Conservation (phyloP, 345 rosid species). For the Camelina laxa region DNA sequence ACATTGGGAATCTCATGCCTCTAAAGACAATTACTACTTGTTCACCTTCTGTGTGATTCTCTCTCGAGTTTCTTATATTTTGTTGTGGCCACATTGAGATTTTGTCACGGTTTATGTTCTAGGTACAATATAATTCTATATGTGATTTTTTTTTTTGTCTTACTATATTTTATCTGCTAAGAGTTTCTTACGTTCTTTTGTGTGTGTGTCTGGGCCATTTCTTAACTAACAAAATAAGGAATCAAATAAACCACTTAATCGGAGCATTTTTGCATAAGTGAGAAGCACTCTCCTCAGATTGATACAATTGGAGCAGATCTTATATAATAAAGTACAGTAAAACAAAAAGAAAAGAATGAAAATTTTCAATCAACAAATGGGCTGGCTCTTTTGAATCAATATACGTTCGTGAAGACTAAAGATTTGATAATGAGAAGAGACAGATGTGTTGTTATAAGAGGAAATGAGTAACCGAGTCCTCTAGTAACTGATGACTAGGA, state of each 20-base stretch:
- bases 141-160: no score
- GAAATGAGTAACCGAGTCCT: slow-evolving; percentile 65
- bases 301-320: background rate
- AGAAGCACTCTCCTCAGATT: background rate
- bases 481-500: slow-evolving; percentile 70
- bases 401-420: slow-evolving; percentile 27
- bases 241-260: background rate
- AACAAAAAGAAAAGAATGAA: slow-evolving; percentile 5
- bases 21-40: background rate
- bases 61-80: background rate
- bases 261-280: background rate
- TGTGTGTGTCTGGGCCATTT: no score
- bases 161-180: no score
- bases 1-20: slow-evolving; percentile 20
- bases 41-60: slow-evolving; percentile 5
- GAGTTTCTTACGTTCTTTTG: no score
- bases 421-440: slow-evolving; percentile 23
- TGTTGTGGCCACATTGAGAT: background rate
- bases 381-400: slow-evolving; percentile 16
- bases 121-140: no score
- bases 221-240: no score
- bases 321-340: background rate
- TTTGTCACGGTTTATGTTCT: background rate
- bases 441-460: slow-evolving; percentile 46
- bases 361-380: slow-evolving; percentile 4